These are phyloP conservation scores for Massospora cicadina DNA, from an alignment of 371 early-diverging fungal species.

Conservation along the genomic window DNA sequence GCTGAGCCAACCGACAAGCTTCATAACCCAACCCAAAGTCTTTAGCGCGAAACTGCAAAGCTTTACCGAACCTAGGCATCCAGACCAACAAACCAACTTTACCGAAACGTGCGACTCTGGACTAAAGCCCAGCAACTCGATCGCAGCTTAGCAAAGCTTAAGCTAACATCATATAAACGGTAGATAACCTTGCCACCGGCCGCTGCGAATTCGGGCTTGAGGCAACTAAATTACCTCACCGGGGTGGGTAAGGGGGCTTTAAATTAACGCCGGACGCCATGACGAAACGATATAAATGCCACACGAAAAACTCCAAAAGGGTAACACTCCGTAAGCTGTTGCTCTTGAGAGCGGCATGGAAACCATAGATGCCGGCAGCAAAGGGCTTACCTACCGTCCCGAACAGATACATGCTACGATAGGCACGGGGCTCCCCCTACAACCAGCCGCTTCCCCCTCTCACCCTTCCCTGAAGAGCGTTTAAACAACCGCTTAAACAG, in stretches of 20 bases:
- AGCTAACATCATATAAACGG: too few relatives aligned
- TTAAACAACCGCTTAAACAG: background rate
- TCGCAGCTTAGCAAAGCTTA: too few relatives aligned
- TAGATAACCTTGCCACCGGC: too few relatives aligned
- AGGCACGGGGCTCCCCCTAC: background rate
- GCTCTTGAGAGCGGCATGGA: background rate
- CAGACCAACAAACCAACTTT: background rate
- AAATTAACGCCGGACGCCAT: background rate
- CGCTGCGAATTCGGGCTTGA: too few relatives aligned
- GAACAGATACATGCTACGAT: background rate
- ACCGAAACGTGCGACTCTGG: background rate
- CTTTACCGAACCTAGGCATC: background rate
- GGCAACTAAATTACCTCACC: background rate
- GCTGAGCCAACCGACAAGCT: too few relatives aligned
- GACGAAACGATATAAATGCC: too few relatives aligned
- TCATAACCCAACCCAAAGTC: too few relatives aligned
- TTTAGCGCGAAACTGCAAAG: background rate
- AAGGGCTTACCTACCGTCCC: background rate
- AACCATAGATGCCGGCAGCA: background rate
- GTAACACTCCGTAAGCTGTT: background rate
- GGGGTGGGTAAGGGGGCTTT: background rate
- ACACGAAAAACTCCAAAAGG: background rate
- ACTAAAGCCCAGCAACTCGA: too few relatives aligned
- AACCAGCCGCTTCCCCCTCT: background rate
- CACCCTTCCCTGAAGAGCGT: background rate